phyloP scores from a whole-genome alignment of 2,329 filamentous ascomycete genomes.

The Pseudocercospora ulei region DNA sequence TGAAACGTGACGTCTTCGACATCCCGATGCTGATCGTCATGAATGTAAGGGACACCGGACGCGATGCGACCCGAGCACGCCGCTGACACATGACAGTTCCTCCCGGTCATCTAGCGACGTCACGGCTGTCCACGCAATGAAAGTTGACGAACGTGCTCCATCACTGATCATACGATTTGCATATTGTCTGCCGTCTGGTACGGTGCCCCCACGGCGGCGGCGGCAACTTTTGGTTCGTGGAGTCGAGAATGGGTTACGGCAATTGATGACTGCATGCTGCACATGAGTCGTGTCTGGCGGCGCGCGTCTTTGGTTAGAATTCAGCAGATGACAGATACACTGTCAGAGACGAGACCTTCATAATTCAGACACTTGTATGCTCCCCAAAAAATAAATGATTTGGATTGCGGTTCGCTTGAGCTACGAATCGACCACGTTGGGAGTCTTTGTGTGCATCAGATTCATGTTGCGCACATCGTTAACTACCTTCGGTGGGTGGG shows the following conservation, averaged over 20 bases:
- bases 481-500: no score
- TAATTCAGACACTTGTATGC: neutral
- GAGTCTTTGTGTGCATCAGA: no score
- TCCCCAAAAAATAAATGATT: no score
- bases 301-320: slow-evolving; percentile 4
- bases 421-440: no score
- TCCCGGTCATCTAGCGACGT: slow-evolving; percentile 21
- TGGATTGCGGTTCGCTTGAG: no score
- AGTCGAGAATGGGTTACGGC: slow-evolving; percentile 2
- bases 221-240: neutral
- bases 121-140: slow-evolving; percentile 1
- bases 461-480: no score
- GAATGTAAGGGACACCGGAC: slow-evolving; percentile 69
- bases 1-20: slow-evolving; percentile 93
- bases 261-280: slow-evolving; percentile 5
- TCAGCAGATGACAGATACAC: slow-evolving; percentile 3
- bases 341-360: slow-evolving; percentile 5
- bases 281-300: slow-evolving; percentile 1
- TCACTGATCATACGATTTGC: slow-evolving; percentile 8
- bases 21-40: slow-evolving; percentile 98
- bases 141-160: slow-evolving; percentile 3
- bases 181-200: slow-evolving; percentile 16
- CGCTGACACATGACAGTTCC: slow-evolving; percentile 19
- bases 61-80: neutral
- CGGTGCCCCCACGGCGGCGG: slow-evolving; percentile 8